Base-by-base conservation (phyloP, 345 rosid species). In the Turritis glabra region DNA sequence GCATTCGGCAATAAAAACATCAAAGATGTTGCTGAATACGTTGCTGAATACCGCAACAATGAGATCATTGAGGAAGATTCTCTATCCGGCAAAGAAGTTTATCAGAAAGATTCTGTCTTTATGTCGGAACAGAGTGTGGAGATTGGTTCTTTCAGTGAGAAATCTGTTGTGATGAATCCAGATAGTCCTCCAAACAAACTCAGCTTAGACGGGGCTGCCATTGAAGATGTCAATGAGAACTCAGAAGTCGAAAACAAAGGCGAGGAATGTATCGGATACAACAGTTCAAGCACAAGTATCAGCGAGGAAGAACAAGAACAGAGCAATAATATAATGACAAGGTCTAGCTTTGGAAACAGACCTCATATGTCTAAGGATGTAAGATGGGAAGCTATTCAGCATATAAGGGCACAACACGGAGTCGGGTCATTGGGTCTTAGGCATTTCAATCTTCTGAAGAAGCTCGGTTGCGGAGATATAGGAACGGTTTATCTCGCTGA, bases 401-500 rank as follows among this genome's bases (percentile, higher is more conserved):
- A 81, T 61, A 81, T 80, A n/a, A 87, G 80, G 67, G 81, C 79
- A 83, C 89, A 82, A 62, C 78, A 85, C 41, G 94, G 91, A 22
- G 82, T 71, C 41, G 92, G 90, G 48, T 83, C 72, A 64, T 73
- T 94, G 72, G 91, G 87, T 33, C 87, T 90, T 80, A 80, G 78
- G 27, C 91, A 94, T 82, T 94, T 94, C 79, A 90, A 88, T 80
- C 96, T 94, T 57, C 18, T 94, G 53, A 92, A 86, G 80, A 94
- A 88, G 85, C 97, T 94, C 3, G 98, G 98, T 29, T 88, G 96
- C 40, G 98, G 98, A 74, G 98, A 94, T 82, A 91, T 94, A 66
- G 98, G 98, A 46, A 91, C 98, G 0, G 97, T 94, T 17, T 94
- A 94, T 86, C 93, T 94, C 22, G 97, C 98, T 9, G 97, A 94